phyloP scores from a whole-genome alignment of 768 basidiomycete genomes.

The Tulasnella sp. region DNA sequence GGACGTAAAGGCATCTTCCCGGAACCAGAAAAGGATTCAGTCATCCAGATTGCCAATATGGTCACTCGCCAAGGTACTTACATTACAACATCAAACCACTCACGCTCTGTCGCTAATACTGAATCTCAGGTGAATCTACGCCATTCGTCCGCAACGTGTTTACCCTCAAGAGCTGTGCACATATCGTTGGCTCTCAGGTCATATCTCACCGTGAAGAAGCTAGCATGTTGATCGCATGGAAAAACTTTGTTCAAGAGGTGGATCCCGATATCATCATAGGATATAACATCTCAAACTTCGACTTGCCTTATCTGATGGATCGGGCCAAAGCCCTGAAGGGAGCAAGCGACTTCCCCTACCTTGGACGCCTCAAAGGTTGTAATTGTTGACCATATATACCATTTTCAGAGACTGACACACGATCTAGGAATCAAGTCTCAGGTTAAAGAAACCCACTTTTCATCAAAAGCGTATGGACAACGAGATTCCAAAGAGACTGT shows the following conservation, averaged over 20 bases:
- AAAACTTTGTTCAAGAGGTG: conserved; percentile 73
- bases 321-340: conserved; percentile 73
- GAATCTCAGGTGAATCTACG: conserved; percentile 58
- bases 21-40: conserved; percentile 77
- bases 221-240: conserved; percentile 69
- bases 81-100: not conserved
- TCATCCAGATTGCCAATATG: conserved; percentile 99
- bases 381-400: conserved; percentile 16
- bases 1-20: conserved; percentile 97
- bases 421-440: conserved; percentile 55
- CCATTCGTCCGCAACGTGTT: conserved; percentile 97
- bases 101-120: not conserved
- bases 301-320: conserved; percentile 92
- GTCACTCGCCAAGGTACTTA: conserved; percentile 86
- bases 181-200: conserved; percentile 98
- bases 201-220: conserved; percentile 65
- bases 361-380: conserved; percentile 70
- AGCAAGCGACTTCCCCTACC: conserved; percentile 44
- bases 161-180: conserved; percentile 83
- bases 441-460: conserved; percentile 90
- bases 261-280: conserved; percentile 96
- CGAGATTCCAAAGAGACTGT: conserved; percentile 90
- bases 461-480: conserved; percentile 93
- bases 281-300: conserved; percentile 89
- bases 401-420: not conserved